phyloP scores from a whole-genome alignment of 371 early-diverging fungal genomes.

The Coemansia sp. region DNA sequence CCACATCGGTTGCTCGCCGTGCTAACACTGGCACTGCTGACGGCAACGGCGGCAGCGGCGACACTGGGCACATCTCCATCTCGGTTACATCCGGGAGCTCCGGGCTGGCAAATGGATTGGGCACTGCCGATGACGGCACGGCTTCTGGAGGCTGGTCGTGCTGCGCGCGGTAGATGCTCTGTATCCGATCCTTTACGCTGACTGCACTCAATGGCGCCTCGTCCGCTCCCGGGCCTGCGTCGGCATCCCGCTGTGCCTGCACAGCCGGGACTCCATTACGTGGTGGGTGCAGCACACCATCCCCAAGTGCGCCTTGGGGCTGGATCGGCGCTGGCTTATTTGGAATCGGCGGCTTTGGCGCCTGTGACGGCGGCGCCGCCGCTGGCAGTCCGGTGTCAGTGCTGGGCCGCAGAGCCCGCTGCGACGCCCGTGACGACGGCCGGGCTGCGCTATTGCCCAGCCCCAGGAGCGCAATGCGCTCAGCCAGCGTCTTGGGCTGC shows the following conservation, averaged over 20 bases:
- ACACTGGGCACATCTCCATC: slow-evolving; percentile 9
- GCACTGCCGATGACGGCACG: background rate
- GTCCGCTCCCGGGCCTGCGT: background rate
- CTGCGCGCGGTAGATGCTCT: slow-evolving; percentile 15
- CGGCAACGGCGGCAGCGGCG: slow-evolving; percentile 23
- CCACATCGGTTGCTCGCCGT: slow-evolving; percentile 8
- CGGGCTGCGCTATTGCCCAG: slow-evolving; percentile 19
- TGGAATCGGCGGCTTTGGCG: slow-evolving; percentile 22
- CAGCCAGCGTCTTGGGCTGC: slow-evolving; percentile 43
- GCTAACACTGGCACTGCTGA: slow-evolving; percentile 11
- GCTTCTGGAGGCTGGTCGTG: background rate
- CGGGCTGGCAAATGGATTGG: slow-evolving; percentile 47
- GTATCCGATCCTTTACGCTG: slow-evolving; percentile 34
- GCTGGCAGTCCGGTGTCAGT: background rate
- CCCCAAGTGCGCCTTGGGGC: background rate
- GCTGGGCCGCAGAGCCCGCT: background rate
- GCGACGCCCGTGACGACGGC: slow-evolving; percentile 18
- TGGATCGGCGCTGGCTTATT: slow-evolving; percentile 1
- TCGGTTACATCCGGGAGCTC: slow-evolving; percentile 11
- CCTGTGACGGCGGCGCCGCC: slow-evolving; percentile 9
- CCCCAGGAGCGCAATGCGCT: slow-evolving; percentile 45
- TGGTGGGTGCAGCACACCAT: background rate
- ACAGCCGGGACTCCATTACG: slow-evolving; percentile 8
- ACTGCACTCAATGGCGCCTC: background rate
- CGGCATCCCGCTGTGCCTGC: slow-evolving; percentile 16